Conservation (phyloP, 2,329 filamentous ascomycete species). For the Exophiala sp. region DNA sequence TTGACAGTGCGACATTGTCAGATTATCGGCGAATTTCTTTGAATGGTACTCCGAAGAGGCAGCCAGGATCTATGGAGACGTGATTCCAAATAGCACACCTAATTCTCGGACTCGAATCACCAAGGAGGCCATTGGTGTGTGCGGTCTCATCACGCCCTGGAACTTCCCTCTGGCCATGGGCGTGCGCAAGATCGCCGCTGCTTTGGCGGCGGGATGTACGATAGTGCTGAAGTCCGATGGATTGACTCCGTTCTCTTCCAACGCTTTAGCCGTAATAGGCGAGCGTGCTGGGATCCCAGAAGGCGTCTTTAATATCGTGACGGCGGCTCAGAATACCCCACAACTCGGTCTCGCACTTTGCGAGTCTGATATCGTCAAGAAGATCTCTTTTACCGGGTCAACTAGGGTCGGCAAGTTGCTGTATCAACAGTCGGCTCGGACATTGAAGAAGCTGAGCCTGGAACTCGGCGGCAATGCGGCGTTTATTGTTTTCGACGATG, state of each 20-base stretch:
- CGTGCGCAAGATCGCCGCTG: constrained; percentile 32
- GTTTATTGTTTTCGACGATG: constrained; percentile 41
- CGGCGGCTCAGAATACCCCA: constrained; percentile 67
- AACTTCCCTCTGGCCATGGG: constrained; percentile 81
- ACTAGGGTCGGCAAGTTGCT: constrained; percentile 34
- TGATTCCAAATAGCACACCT: constrained; percentile 58
- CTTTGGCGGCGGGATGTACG: constrained; percentile 37
- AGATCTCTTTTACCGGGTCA: constrained; percentile 32
- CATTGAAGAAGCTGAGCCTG: constrained; percentile 42
- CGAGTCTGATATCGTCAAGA: constrained; percentile 29
- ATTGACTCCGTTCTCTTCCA: constrained; percentile 34
- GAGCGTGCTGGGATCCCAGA: constrained; percentile 34
- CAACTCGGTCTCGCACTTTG: constrained; percentile 58
- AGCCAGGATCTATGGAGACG: constrained; percentile 45
- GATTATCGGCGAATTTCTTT: constrained; percentile 42
- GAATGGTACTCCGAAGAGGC: constrained; percentile 54
- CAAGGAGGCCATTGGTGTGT: constrained; percentile 80
- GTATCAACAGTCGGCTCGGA: constrained; percentile 30
- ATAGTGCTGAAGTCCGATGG: constrained; percentile 35
- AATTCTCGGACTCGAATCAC: constrained; percentile 72
- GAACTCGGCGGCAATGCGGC: constrained; percentile 44
- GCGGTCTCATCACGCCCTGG: constrained; percentile 80
- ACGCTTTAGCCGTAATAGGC: constrained; percentile 31
- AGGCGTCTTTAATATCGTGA: constrained; percentile 34
- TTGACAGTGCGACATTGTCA: not conserved